Conservation (phyloP, 495 filamentous ascomycete species). For the Penicillium cosmopolitanum region DNA sequence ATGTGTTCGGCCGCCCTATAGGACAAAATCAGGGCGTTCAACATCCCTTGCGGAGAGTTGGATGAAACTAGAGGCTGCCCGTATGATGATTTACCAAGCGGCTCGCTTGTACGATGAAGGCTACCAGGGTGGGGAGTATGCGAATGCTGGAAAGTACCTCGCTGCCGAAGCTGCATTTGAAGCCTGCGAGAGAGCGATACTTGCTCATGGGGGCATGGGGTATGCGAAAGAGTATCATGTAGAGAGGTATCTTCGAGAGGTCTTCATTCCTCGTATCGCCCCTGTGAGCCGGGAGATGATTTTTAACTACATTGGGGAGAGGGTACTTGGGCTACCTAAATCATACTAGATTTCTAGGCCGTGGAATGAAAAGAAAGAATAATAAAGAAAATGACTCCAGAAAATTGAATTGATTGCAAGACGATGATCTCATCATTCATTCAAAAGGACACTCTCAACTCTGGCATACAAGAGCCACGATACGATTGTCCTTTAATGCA, state of each 20-base stretch:
- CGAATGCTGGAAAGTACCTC: conserved; percentile 62
- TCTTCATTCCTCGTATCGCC: conserved; percentile 73
- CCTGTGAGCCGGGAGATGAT: conserved; percentile 81
- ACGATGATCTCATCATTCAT: too few relatives aligned
- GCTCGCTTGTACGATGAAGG: conserved; percentile 66
- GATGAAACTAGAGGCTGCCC: conserved; percentile 79
- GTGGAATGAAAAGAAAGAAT: not conserved
- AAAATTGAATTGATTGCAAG: not conserved
- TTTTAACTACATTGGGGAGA: conserved; percentile 74
- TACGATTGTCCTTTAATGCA: not conserved
- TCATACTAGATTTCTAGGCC: conserved; percentile 44
- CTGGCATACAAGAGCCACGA: not conserved
- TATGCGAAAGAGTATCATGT: conserved; percentile 81
- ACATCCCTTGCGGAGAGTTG: conserved; percentile 71
- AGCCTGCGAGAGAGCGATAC: conserved; percentile 69
- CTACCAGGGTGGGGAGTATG: conserved; percentile 30
- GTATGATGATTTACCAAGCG: conserved; percentile 75
- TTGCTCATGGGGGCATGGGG: conserved; percentile 75
- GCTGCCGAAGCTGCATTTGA: conserved; percentile 77
- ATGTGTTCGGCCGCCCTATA: conserved; percentile 70
- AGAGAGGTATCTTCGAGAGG: conserved; percentile 74
- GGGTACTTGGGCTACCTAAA: conserved; percentile 55
- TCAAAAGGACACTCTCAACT: too few relatives aligned
- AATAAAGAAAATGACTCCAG: not conserved
- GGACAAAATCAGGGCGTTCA: conserved; percentile 75